phyloP scores from a whole-genome alignment of 1,139 yeast genomes.

The Blastobotrys buckinghamii region DNA sequence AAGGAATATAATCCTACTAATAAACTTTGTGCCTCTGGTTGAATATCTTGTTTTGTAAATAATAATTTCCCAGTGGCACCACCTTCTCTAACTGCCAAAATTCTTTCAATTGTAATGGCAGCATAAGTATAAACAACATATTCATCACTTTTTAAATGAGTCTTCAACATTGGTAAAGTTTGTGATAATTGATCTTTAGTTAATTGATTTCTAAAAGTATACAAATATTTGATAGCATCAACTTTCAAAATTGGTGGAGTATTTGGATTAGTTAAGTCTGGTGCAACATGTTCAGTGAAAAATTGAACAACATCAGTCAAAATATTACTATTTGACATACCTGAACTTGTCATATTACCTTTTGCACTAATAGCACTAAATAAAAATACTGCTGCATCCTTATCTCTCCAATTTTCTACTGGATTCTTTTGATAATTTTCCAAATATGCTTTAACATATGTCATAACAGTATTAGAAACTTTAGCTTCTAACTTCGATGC shows the following conservation, averaged over 20 bases:
- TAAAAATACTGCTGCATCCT: conserved; percentile 81
- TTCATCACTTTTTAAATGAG: conserved; percentile 53
- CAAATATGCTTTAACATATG: conserved; percentile 67
- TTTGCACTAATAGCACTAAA: conserved; percentile 89
- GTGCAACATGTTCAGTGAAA: conserved; percentile 73
- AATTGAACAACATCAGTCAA: conserved; percentile 82
- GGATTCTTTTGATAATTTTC: conserved; percentile 41
- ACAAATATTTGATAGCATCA: conserved; percentile 88
- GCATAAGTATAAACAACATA: conserved; percentile 91
- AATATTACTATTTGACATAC: conserved; percentile 83
- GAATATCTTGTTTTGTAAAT: conserved; percentile 68
- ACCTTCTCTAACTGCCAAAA: conserved; percentile 61
- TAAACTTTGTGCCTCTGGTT: conserved; percentile 47
- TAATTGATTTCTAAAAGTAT: conserved; percentile 86
- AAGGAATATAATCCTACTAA: conserved; percentile 61
- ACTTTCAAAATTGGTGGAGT: conserved; percentile 57
- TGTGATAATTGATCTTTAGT: conserved; percentile 77
- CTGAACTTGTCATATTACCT: conserved; percentile 77
- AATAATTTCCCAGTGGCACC: conserved; percentile 44
- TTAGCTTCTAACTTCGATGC: conserved; percentile 71
- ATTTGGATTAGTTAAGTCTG: conserved; percentile 56
- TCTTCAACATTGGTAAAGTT: conserved; percentile 74
- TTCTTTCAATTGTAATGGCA: conserved; percentile 86
- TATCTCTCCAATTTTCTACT: conserved; percentile 62
- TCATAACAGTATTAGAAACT: conserved; percentile 70